phyloP scores from a whole-genome alignment of 2,329 filamentous ascomycete genomes.

The Colletotrichum simmondsii region DNA sequence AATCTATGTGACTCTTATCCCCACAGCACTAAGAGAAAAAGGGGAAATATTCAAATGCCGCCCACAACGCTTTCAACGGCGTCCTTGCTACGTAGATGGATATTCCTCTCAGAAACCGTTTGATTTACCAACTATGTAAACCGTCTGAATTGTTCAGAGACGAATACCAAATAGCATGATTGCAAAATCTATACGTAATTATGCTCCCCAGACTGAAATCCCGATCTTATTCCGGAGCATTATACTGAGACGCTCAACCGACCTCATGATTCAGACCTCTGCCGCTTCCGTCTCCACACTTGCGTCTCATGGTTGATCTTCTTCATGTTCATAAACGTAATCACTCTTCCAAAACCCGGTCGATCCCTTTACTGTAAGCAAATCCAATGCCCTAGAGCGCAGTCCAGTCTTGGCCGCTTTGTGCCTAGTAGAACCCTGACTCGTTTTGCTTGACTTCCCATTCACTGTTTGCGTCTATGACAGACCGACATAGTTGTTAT shows the following conservation, averaged over 20 bases:
- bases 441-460: not conserved
- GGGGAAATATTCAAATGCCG: not conserved
- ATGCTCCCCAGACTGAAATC: not conserved
- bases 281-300: not conserved
- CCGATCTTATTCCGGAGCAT: not conserved
- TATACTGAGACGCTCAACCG: not conserved
- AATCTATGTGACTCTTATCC: not conserved
- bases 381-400: not conserved
- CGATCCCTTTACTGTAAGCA: not conserved
- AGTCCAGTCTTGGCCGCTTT: not conserved
- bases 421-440: not conserved
- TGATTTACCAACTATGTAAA: not conserved
- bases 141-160: not conserved
- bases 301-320: not conserved
- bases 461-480: not conserved
- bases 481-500: not conserved
- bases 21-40: not conserved
- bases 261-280: conserved; percentile 16
- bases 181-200: not conserved
- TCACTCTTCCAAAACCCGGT: not conserved
- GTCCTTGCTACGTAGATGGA: not conserved
- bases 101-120: not conserved
- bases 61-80: not conserved
- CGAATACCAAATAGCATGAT: not conserved
- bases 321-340: not conserved